Evolutionary conservation across 1,284 basidiomycete species (phyloP), one percentile per base, ranked within the genome.

Genomic region (Fomitopsis schrenkii): DNA sequence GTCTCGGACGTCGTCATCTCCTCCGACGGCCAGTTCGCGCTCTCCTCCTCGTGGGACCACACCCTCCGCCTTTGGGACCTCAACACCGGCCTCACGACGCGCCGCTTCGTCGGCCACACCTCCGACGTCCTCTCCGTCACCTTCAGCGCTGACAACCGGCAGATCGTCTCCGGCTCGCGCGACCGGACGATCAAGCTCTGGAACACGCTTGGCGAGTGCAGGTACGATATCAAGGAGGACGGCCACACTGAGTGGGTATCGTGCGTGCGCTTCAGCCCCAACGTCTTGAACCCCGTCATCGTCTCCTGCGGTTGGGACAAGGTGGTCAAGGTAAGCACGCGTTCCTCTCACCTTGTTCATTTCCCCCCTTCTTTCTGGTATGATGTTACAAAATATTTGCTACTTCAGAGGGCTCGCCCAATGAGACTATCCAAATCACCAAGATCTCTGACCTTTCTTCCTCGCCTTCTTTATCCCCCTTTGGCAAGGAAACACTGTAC

Each of bases 121-220:
- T 93, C 93, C 69, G 97, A 99, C 75, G 97, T 99, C 67, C 87
- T 99, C 66, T 97, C 95, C 68, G 95, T 97, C 81, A 95, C 93
- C 78, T 97, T 97, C 87, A 95, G 92, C 66, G 95, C 95, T 66
- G 95, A 97, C 80, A 97, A 97, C 88, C 84, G 95, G 75, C 97
- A 99, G 79, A 99, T 99, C 76, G 97, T 99, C 69, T 98, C 95
- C 63, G 97, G 95, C 62, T 96, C 95, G 66, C 93, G 97, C 71
- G 97, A 99, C 87, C 86, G 85, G 77, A 91, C 92, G 59, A 99
- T 99, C 86, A 99, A 99, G 81, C 93, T 99, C 74, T 99, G 97
- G 97, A 99, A 99, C 84, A 99, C 97, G 67, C 90, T 99, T 68
- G 97, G 97, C 75, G 97, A 99, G 81, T 99, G 97, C 87, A 99